Percentiles rank a stretch among this genome's conserved stretches.
These are phyloP conservation scores for Theobroma grandiflorum DNA, from an alignment of 441 rosid genomes.

Conservation along the genomic window DNA sequence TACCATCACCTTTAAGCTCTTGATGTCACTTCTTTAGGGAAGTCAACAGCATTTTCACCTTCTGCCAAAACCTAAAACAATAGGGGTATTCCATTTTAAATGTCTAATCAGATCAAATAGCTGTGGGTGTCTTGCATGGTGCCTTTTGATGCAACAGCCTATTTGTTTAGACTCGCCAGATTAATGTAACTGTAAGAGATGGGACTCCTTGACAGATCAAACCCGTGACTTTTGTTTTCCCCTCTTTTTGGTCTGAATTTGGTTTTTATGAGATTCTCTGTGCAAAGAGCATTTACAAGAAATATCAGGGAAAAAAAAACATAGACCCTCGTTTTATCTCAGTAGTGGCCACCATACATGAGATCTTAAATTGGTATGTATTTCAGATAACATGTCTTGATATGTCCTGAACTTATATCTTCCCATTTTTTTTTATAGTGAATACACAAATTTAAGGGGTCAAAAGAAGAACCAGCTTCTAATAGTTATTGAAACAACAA, in stretches of 20 bases:
- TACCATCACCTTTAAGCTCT: not conserved
- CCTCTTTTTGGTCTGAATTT: not conserved
- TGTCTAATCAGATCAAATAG: slow-evolving; percentile 23
- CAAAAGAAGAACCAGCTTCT: too few species aligned
- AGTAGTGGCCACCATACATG: slow-evolving; percentile 1
- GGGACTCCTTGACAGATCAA: slow-evolving; percentile 24
- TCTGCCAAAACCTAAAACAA: not conserved
- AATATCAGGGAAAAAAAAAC: not conserved
- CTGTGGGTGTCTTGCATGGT: not conserved
- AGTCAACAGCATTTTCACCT: not conserved
- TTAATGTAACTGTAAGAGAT: slow-evolving; percentile 11
- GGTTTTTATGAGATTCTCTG: not conserved
- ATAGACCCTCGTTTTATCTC: not conserved
- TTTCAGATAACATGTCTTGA: not conserved
- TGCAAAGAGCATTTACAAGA: not conserved
- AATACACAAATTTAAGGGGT: not conserved
- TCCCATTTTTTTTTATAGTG: not conserved
- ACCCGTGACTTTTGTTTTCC: not conserved
- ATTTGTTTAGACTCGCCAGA: not conserved
- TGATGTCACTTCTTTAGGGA: not conserved
- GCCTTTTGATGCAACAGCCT: not conserved
- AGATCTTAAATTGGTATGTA: slow-evolving; percentile 9
- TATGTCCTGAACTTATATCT: not conserved
- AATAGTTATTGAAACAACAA: not conserved
- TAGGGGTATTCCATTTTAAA: slow-evolving; percentile 10